phyloP scores from a whole-genome alignment of 1,284 basidiomycete species.

The Rhizoctonia solani region DNA sequence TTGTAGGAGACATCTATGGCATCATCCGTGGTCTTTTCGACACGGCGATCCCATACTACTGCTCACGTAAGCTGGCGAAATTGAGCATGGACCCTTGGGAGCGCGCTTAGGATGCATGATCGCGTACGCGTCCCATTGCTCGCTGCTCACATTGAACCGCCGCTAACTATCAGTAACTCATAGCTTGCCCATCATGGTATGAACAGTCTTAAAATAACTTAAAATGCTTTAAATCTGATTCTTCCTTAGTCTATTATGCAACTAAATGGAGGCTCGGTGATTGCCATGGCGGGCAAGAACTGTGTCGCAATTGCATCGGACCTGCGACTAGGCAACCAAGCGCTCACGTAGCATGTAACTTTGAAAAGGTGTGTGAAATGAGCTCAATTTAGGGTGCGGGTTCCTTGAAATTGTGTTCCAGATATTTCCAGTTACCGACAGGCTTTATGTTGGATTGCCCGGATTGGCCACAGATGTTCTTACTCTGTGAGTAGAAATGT shows the following conservation, averaged over 20 bases:
- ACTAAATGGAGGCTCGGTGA: conserved; percentile 93
- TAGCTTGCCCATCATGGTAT: conserved; percentile 36
- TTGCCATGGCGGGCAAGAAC: conserved; percentile 99
- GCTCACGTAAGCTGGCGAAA: not conserved
- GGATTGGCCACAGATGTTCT: conserved; percentile 93
- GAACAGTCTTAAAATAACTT: not conserved
- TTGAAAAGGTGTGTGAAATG: conserved; percentile 75
- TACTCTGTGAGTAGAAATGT: conserved; percentile 68
- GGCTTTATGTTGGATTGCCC: conserved; percentile 89
- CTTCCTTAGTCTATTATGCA: conserved; percentile 74
- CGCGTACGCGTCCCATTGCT: conserved; percentile 30
- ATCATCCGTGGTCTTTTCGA: not conserved
- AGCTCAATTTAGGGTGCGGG: not conserved
- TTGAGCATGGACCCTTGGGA: not conserved
- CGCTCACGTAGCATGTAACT: conserved; percentile 88
- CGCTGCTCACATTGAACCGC: not conserved
- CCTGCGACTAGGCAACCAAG: conserved; percentile 88
- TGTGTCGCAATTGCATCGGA: conserved; percentile 99
- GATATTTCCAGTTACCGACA: conserved; percentile 95
- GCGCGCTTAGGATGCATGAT: conserved; percentile 8
- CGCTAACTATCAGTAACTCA: not conserved
- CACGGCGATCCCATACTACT: too few species aligned
- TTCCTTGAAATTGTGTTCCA: conserved; percentile 44
- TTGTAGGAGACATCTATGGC: conserved; percentile 9
- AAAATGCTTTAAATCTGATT: not conserved